phyloP scores from a whole-genome alignment of 805 yeast species.

The Kodamaea kaohsiungensis region DNA sequence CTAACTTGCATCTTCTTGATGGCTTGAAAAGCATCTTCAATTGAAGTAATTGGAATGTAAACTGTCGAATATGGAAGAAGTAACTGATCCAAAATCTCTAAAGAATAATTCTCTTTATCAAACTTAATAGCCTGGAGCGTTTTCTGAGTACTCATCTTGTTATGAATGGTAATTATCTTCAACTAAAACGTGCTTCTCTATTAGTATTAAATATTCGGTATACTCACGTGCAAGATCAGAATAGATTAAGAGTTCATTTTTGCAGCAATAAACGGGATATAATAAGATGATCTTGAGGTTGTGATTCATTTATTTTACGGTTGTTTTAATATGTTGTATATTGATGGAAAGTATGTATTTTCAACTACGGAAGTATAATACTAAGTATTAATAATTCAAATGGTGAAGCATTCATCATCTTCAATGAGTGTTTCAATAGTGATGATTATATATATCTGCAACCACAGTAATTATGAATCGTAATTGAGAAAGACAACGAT shows the following conservation, averaged over 20 bases:
- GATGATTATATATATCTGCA: too few relatives aligned
- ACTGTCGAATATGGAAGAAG: slow-evolving; percentile 75
- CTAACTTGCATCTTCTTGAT: slow-evolving; percentile 91
- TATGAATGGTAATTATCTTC: background rate
- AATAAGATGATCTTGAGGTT: background rate
- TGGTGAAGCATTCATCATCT: too few relatives aligned
- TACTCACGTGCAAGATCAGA: background rate
- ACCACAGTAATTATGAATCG: too few relatives aligned
- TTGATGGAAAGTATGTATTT: too few relatives aligned
- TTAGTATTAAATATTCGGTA: background rate
- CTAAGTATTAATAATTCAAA: too few relatives aligned
- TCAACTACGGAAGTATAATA: too few relatives aligned
- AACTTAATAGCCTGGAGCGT: slow-evolving; percentile 66
- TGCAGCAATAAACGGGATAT: background rate
- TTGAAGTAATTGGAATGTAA: slow-evolving; percentile 60
- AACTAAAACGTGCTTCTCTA: background rate
- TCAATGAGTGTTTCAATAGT: too few relatives aligned
- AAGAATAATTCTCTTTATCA: slow-evolving; percentile 42
- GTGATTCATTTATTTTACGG: background rate
- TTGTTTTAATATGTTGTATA: too few relatives aligned
- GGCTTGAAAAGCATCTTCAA: slow-evolving; percentile 79
- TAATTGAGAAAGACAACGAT: too few relatives aligned
- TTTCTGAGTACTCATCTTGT: slow-evolving; percentile 3
- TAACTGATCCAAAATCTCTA: slow-evolving; percentile 78
- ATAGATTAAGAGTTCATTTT: background rate